Percentiles rank a stretch among this genome's conserved stretches.
Evolutionary conservation across 371 early-diverging fungal species (phyloP).

Genomic region (Mucor racemosus): DNA sequence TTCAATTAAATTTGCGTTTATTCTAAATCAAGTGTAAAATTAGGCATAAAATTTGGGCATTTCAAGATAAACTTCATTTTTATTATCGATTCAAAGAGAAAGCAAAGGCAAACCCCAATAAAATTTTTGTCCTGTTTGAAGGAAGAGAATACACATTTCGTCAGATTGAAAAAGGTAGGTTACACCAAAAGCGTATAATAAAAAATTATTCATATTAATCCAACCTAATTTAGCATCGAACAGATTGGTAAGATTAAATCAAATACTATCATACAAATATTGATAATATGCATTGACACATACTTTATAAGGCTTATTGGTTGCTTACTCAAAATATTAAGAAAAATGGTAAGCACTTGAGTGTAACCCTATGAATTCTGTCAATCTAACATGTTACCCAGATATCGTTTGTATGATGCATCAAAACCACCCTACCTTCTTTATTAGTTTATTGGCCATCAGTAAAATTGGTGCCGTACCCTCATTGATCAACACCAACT

Average conservation of each 20-base stretch:
- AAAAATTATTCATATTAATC: slow-evolving; percentile 19
- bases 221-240: slow-evolving; percentile 29
- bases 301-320: slow-evolving; percentile 30
- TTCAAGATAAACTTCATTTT: slow-evolving; percentile 28
- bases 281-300: slow-evolving; percentile 5
- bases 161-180: slow-evolving; percentile 31
- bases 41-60: slow-evolving; percentile 24
- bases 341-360: slow-evolving; percentile 19
- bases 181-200: neutral
- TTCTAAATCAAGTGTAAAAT: neutral
- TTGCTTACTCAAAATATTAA: slow-evolving; percentile 23
- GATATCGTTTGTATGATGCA: slow-evolving; percentile 9
- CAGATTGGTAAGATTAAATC: slow-evolving; percentile 26
- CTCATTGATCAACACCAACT: slow-evolving; percentile 38
- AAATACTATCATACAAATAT: neutral
- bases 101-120: slow-evolving; percentile 29
- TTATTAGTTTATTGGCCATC: slow-evolving; percentile 31
- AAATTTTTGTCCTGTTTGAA: slow-evolving; percentile 33
- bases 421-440: slow-evolving; percentile 24
- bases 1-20: neutral
- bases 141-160: slow-evolving; percentile 35
- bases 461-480: slow-evolving; percentile 39
- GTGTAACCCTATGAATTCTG: no score
- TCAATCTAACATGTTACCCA: neutral
- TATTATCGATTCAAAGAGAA: slow-evolving; percentile 37